phyloP scores from a whole-genome alignment of 305 asterid genomes.

The Fraxinus nigra region DNA sequence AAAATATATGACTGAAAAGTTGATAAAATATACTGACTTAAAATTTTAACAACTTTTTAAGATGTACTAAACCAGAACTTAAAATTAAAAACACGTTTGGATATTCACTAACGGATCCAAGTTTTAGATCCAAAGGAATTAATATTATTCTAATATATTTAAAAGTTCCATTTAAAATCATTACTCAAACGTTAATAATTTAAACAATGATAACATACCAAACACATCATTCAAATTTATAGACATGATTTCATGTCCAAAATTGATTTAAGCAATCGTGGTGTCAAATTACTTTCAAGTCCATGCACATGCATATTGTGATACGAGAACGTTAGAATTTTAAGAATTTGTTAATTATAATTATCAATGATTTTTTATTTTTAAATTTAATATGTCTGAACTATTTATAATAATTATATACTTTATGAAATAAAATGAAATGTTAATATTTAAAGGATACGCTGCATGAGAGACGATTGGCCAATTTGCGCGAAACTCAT shows the following conservation, averaged over 20 bases:
- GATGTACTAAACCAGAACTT: neutral
- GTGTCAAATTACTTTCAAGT: neutral
- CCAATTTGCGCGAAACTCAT: too few species aligned
- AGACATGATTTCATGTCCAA: neutral
- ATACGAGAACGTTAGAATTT: neutral
- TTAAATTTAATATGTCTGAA: neutral
- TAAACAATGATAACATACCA: neutral
- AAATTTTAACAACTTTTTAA: neutral
- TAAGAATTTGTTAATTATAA: neutral
- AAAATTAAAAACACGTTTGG: too few species aligned
- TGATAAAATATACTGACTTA: too few species aligned
- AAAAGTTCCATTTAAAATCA: neutral
- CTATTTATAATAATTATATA: too few species aligned
- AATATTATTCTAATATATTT: neutral
- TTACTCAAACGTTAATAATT: neutral
- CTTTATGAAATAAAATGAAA: too few species aligned
- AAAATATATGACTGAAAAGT: too few species aligned
- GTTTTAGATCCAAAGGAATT: neutral
- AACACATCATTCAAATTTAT: neutral
- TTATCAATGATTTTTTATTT: neutral
- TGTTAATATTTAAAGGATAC: too few species aligned
- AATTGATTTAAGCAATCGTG: neutral
- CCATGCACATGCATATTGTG: neutral
- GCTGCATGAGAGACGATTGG: too few species aligned
- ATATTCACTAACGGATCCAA: too few species aligned